Evolutionary conservation across 2,329 filamentous ascomycete genomes (phyloP), one percentile per base, ranked within the genome.

Genomic region (Colletotrichum chlorophyti): DNA sequence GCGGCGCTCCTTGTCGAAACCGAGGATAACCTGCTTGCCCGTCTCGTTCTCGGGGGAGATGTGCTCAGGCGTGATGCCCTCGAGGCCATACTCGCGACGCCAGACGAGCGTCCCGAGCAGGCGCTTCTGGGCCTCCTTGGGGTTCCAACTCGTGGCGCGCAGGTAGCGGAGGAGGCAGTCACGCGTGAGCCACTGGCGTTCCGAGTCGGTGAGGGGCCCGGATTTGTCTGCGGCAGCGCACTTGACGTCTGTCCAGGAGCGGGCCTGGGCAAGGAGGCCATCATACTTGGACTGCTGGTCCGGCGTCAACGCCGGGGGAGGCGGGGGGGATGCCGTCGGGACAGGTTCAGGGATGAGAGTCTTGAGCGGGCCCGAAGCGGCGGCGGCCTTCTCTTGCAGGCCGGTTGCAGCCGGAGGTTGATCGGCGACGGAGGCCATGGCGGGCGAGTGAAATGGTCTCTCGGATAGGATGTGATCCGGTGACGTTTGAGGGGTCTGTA

Each of bases 1-100:
- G n/a, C 94, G 83, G 46, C 84, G 90, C 60, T 91, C 80, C 58
- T 89, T 91, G 77, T 99, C 95, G 74, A 87, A 99, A 37, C 95
- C 95, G 17, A 95, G 75, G 57, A 96, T 82, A 57, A 97, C 83
- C 74, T 98, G 94, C 80, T 99, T 99, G 65, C 95, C 95, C 9
- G 94, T 98, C 78, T 94, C 93, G 73, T 97, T 96, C 79, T 99
- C 95, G 11, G 91, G 87, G 1, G 90, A 92, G 68, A 98, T 94
- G 76, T 96, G 90, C 8, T 97, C 93, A 9, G 90, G 81, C 0
- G 91, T 93, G 69, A 93, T 84, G 50, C 84, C 87, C 60, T 91
- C 85, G 55, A 96, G 81, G 43, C 92, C 93, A 69, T 96, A 99
- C 69, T 97, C 93, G 53, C 94, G 85, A 42, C 95, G 87, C 95